A percentile compares a stretch with the other conserved stretches of the same genome.
Conservation (phyloP, 2,329 filamentous ascomycete genomes). For the Dothiorella sarmentorum region DNA sequence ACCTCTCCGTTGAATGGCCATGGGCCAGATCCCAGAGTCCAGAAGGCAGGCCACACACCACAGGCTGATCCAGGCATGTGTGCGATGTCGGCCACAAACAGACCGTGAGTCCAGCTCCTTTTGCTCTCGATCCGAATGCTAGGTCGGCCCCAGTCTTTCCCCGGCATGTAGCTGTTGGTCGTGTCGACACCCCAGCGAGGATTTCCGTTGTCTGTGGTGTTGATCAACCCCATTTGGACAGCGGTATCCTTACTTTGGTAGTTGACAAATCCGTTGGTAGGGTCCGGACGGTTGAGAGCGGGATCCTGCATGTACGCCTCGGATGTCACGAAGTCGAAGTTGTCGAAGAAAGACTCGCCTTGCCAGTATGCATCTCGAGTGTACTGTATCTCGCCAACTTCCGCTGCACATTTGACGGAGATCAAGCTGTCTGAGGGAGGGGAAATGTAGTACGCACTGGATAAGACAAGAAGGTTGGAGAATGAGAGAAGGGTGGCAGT, state of each 20-base stretch:
- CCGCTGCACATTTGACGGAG: too few species aligned
- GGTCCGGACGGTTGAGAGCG: constrained; percentile 22
- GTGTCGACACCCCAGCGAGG: constrained; percentile 34
- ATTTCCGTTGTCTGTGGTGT: constrained; percentile 20
- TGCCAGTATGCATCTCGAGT: background rate
- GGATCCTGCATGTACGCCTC: background rate
- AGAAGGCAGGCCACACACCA: constrained; percentile 43
- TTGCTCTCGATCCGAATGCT: constrained; percentile 35
- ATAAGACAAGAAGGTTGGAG: too few species aligned
- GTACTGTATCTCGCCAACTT: too few species aligned
- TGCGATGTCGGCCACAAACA: constrained; percentile 37
- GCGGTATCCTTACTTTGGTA: constrained; percentile 43
- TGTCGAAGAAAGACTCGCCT: constrained; percentile 39
- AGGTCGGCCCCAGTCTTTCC: constrained; percentile 25
- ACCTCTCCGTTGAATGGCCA: constrained; percentile 29
- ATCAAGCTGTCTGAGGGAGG: too few species aligned
- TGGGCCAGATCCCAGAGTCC: constrained; percentile 30
- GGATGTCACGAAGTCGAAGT: constrained; percentile 26
- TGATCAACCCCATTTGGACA: constrained; percentile 30
- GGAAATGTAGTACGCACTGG: too few species aligned
- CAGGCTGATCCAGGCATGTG: constrained; percentile 33
- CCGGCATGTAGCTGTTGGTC: constrained; percentile 41
- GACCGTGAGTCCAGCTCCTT: constrained; percentile 37
- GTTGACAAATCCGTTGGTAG: constrained; percentile 33
- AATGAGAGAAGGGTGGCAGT: too few species aligned